phyloP scores from a whole-genome alignment of 495 filamentous ascomycete species.

The Penicillium riverlandense region DNA sequence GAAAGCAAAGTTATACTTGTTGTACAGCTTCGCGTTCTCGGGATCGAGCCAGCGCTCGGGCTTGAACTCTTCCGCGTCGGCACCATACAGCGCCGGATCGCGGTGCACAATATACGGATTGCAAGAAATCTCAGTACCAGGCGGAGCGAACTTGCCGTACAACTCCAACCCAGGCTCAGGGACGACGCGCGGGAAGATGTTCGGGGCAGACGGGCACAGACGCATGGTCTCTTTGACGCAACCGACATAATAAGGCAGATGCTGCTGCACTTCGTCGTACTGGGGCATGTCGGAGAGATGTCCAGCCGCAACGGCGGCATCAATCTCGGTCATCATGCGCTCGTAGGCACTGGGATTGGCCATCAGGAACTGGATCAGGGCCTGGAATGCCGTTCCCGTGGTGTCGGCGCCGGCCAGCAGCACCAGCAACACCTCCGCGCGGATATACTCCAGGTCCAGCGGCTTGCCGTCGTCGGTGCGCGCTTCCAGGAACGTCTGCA shows the following conservation, averaged over 20 bases:
- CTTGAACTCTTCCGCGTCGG: constrained; percentile 31
- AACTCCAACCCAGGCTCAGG: constrained; percentile 46
- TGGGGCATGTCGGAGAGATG: constrained; percentile 26
- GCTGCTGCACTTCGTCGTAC: constrained; percentile 37
- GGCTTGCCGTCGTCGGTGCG: constrained; percentile 38
- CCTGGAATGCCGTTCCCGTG: constrained; percentile 48
- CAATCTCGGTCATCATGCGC: constrained; percentile 52
- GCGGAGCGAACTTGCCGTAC: constrained; percentile 46
- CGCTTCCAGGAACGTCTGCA: constrained; percentile 35
- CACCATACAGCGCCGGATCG: constrained; percentile 43
- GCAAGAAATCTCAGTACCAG: constrained; percentile 49
- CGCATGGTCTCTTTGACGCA: constrained; percentile 48
- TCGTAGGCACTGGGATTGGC: constrained; percentile 37
- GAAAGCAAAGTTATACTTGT: constrained; percentile 47
- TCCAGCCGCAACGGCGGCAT: constrained; percentile 35
- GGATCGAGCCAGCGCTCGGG: constrained; percentile 37
- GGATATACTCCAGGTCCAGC: constrained; percentile 42
- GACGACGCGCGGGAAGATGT: constrained; percentile 39
- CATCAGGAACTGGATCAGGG: constrained; percentile 46
- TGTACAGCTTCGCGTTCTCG: constrained; percentile 36
- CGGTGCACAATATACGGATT: constrained; percentile 49
- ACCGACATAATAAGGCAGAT: constrained; percentile 39
- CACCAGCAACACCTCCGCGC: constrained; percentile 47
- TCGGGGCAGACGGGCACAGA: constrained; percentile 45
- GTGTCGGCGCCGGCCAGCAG: constrained; percentile 61